These are phyloP conservation scores for Wickerhamomyces sp. DNA, from an alignment of 1,139 yeast species.

Conservation along the genomic window DNA sequence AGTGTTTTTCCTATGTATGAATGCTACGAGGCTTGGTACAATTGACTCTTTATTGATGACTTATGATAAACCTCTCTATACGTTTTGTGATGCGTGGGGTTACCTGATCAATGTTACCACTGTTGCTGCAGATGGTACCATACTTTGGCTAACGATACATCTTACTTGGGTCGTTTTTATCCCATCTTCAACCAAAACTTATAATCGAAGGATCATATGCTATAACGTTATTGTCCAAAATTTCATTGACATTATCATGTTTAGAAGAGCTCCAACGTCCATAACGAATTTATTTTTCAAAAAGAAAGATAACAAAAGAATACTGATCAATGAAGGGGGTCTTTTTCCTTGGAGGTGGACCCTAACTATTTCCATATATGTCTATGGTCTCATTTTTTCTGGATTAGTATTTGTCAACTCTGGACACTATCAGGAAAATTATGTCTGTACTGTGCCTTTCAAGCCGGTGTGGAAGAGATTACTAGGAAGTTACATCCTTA, in stretches of 20 bases:
- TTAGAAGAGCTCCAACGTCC: not conserved
- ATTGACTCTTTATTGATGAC: not conserved
- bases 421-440: slow-evolving; percentile 10
- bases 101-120: slow-evolving; percentile 11
- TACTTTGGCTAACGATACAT: slow-evolving; percentile 17
- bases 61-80: not conserved
- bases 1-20: slow-evolving; percentile 8
- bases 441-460: slow-evolving; percentile 14
- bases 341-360: slow-evolving; percentile 11
- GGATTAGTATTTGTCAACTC: slow-evolving; percentile 13
- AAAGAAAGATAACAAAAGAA: slow-evolving; percentile 3
- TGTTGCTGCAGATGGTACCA: slow-evolving; percentile 13
- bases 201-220: slow-evolving; percentile 9
- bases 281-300: not conserved
- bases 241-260: slow-evolving; percentile 1
- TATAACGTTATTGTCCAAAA: slow-evolving; percentile 6
- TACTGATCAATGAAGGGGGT: slow-evolving; percentile 20
- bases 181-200: slow-evolving; percentile 9
- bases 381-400: slow-evolving; percentile 4
- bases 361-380: not conserved
- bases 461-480: slow-evolving; percentile 19
- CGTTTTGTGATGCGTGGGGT: slow-evolving; percentile 19
- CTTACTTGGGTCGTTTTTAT: slow-evolving; percentile 17
- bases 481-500: slow-evolving; percentile 15
- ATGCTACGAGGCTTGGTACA: slow-evolving; percentile 5